phyloP scores from a whole-genome alignment of 2,329 filamentous ascomycete species.

The Cladophialophora carrionii region DNA sequence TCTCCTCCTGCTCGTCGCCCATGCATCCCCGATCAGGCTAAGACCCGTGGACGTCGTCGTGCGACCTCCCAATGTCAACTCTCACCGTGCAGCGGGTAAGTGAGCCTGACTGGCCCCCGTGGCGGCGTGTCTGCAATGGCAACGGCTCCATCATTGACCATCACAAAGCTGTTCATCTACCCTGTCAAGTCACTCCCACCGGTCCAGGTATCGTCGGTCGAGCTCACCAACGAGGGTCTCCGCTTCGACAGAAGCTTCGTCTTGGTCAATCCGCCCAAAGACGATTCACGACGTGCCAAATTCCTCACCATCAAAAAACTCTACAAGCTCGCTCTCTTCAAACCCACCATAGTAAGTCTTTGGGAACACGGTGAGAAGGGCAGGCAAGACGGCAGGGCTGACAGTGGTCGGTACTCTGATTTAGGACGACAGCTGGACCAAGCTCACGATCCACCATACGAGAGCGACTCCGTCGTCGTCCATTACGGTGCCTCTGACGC shows the following conservation, averaged over 20 bases:
- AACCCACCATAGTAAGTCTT: slow-evolving; percentile 28
- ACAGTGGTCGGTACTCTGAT: background rate
- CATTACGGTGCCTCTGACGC: slow-evolving; percentile 34
- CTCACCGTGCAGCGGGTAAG: slow-evolving; percentile 33
- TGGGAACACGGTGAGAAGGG: background rate
- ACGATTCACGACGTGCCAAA: slow-evolving; percentile 30
- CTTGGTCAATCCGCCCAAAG: slow-evolving; percentile 34
- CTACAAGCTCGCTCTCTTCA: slow-evolving; percentile 36
- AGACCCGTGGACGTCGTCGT: background rate
- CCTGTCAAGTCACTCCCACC: slow-evolving; percentile 37
- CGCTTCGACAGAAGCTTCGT: slow-evolving; percentile 37
- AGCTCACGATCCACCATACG: slow-evolving; percentile 35
- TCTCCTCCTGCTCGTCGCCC: slow-evolving; percentile 10
- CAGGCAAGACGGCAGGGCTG: background rate
- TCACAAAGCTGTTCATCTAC: slow-evolving; percentile 35
- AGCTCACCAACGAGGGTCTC: slow-evolving; percentile 37
- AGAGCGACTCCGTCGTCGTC: slow-evolving; percentile 27
- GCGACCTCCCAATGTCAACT: slow-evolving; percentile 11
- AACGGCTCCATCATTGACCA: slow-evolving; percentile 4
- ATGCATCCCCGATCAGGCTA: slow-evolving; percentile 21
- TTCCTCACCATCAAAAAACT: slow-evolving; percentile 37
- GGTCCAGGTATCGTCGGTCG: slow-evolving; percentile 36
- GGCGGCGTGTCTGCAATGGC: background rate
- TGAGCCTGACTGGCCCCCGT: background rate
- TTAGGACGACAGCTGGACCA: slow-evolving; percentile 36